These are phyloP conservation scores for Annulohypoxylon truncatum DNA, from an alignment of 2,329 filamentous ascomycete species.

Conservation along the genomic window DNA sequence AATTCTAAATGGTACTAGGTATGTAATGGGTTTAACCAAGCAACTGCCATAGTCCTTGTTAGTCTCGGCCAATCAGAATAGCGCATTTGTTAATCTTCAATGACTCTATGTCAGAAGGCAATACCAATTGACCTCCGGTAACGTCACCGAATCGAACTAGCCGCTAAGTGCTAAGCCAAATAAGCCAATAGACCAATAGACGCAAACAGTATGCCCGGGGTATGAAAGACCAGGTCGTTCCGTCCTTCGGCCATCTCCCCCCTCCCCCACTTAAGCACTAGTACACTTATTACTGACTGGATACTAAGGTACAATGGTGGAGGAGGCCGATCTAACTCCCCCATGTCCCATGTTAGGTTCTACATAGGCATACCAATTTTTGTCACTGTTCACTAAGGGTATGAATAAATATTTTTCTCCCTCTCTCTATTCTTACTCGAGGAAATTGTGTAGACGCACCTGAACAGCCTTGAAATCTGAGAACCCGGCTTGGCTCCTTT, in stretches of 20 bases:
- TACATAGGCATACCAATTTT: conserved; percentile 35
- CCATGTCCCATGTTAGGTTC: conserved; percentile 27
- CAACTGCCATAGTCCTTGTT: conserved; percentile 41
- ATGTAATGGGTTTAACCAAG: conserved; percentile 14
- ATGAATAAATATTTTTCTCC: conserved; percentile 42
- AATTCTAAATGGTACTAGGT: conserved; percentile 5
- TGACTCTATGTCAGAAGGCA: conserved; percentile 34
- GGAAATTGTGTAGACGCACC: conserved; percentile 21
- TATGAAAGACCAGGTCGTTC: conserved; percentile 41
- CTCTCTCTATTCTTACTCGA: conserved; percentile 21
- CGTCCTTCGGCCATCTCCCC: conserved; percentile 49
- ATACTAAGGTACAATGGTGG: conserved; percentile 34
- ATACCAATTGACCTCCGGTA: conserved; percentile 44
- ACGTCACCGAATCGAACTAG: conserved; percentile 48
- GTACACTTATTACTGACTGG: conserved; percentile 36
- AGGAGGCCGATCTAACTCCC: conserved; percentile 44
- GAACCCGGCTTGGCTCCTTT: conserved; percentile 42
- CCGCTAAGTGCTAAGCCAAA: conserved; percentile 24
- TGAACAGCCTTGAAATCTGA: conserved; percentile 22
- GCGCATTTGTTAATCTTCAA: conserved; percentile 47
- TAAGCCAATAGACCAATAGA: conserved; percentile 40
- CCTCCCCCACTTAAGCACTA: conserved; percentile 46
- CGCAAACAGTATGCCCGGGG: conserved; percentile 38
- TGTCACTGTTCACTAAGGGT: conserved; percentile 31
- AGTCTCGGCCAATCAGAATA: conserved; percentile 46